Evolutionary conservation across 148 eudicot genomes (phyloP).

Genomic region (Camellia japonica): DNA sequence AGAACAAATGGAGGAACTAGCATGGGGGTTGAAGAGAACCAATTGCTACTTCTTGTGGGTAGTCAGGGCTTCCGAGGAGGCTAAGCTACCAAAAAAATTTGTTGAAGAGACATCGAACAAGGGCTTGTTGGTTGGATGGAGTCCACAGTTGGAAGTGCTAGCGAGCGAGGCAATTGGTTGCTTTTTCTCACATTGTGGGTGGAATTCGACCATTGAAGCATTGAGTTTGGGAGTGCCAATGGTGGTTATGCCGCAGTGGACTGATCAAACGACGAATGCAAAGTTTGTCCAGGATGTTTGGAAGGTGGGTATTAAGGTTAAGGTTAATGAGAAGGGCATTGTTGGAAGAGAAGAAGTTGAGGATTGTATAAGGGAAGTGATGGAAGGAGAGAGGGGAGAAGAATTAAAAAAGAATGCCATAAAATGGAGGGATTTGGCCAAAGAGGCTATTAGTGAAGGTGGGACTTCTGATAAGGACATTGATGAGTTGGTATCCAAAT

Average conservation of each 20-base stretch:
- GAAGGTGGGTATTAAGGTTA: constrained; percentile 49
- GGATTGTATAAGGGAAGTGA: constrained; percentile 33
- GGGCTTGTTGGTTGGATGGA: constrained; percentile 39
- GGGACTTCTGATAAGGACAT: constrained; percentile 44
- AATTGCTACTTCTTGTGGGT: constrained; percentile 36
- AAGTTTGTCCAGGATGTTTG: constrained; percentile 48
- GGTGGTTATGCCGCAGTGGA: constrained; percentile 56
- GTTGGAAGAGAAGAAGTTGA: constrained; percentile 38
- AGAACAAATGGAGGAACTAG: constrained; percentile 41
- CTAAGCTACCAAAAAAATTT: constrained; percentile 23
- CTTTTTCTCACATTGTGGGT: constrained; percentile 45
- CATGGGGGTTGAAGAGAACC: constrained; percentile 29
- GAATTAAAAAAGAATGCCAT: constrained; percentile 33
- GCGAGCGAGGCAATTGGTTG: constrained; percentile 34
- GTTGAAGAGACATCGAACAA: constrained; percentile 8
- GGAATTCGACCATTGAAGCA: constrained; percentile 46
- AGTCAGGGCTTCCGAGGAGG: constrained; percentile 26
- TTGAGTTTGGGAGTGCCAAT: constrained; percentile 40
- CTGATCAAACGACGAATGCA: constrained; percentile 46
- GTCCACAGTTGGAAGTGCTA: constrained; percentile 40
- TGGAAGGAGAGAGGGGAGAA: constrained; percentile 34
- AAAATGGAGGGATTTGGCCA: constrained; percentile 39
- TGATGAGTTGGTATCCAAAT: constrained; percentile 33
- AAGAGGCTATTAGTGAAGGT: constrained; percentile 32
- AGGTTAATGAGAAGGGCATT: constrained; percentile 33